Percentiles rank a stretch among this genome's conserved stretches.
Conservation (phyloP, 345 rosid species). For the Rhodamnia argentea region DNA sequence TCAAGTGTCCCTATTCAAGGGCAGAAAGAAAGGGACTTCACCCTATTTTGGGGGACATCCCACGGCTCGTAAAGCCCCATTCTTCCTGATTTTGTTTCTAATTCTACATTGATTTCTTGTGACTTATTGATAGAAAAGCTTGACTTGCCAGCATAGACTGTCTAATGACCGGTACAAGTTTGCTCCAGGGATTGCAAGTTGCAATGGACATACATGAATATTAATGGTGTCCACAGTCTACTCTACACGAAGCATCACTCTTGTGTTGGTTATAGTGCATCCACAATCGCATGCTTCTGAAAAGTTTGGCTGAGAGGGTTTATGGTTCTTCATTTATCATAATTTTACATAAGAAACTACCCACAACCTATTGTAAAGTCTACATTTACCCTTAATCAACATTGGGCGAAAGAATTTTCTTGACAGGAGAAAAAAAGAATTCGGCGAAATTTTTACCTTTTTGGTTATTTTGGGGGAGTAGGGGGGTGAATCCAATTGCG, state of each 20-base stretch:
- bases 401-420: not conserved
- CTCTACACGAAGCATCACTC: not conserved
- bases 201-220: not conserved
- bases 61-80: not conserved
- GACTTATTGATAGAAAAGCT: not conserved
- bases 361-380: not conserved
- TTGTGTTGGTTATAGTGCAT: not conserved
- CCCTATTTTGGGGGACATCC: not conserved
- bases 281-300: not conserved
- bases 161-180: not conserved
- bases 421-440: not conserved
- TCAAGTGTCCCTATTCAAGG: not conserved
- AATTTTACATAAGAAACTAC: not conserved
- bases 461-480: not conserved
- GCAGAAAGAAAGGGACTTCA: not conserved
- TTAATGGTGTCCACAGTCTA: not conserved
- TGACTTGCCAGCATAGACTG: not conserved
- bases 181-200: not conserved
- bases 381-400: too few species aligned
- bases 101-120: not conserved
- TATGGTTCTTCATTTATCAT: not conserved
- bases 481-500: not conserved
- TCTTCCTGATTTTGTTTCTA: not conserved
- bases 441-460: not conserved
- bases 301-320: not conserved